Evolutionary conservation across 768 basidiomycete species (phyloP), one percentile per base, ranked within the genome.

Genomic region (Krasilnikovozyma curviuscula): DNA sequence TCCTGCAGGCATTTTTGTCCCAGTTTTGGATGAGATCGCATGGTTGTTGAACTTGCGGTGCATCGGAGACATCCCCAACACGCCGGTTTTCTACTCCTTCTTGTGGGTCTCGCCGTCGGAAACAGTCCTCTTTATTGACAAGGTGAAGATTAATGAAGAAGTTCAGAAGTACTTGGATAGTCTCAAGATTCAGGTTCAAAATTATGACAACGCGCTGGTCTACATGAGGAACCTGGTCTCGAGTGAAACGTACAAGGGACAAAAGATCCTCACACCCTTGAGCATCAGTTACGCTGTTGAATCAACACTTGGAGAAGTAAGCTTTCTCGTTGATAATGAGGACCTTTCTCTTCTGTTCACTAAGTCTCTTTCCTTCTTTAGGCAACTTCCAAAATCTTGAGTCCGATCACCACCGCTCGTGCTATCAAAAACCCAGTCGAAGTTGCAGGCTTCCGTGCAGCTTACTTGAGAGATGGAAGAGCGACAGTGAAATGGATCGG

Each of bases 41-140:
- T 93, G 84, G 68, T 58, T 82, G 2, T 69, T 95, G 29, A 97
- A 97, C 59, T 67, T 89, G 46, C 79, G 91, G 41, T 89, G 88
- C 30, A 52, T 48, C 13, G 72, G 75, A 3, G 89, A 95, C 58
- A 78, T 95, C 40, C 83, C 84, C 0, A 83, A 77, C 69, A 88
- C 84, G 60, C 91, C 91, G 0, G 73, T 97, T 8, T 91, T 93
- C 68, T 81, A 81, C 44, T 74, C 81, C 0, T 97, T 91, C 60
- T 65, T 89, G 18, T 82, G 78, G 57, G 70, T 95, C 33, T 72
- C 77, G 3, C 60, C 73, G 8, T 68, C 77, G 12, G 63, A 61
- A n/a, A 60, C 61, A 19, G 57, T 77, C n/a, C 65, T 91, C 9
- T 91, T 91, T 68, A 67, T 88, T 32, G 84, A 89, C 39, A 54